Base-by-base conservation (phyloP, 371 early-diverging fungal genomes). In the Mortierella sp. region DNA sequence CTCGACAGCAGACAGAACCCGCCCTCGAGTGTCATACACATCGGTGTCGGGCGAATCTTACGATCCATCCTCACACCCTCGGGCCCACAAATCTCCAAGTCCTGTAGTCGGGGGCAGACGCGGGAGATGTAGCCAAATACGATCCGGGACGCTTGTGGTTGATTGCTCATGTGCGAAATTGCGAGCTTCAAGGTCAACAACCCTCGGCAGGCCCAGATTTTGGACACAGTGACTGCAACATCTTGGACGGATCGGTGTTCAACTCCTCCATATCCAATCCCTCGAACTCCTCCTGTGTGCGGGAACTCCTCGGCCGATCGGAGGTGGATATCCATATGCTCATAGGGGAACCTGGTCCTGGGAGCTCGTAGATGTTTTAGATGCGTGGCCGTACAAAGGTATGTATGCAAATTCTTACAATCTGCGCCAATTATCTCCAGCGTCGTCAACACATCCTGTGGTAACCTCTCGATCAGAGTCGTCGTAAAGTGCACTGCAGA, bases 1-100 rank as follows among this genome's bases (percentile, higher is more conserved):
- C 68, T 68, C 24, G 68, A 14, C 41, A 68, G 38, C 68, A 68
- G 38, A 68, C 68, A 68, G 21, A 68, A 68, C 24, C 68, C 68
- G 10, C 68, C 68, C 41, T 68, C 68, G 21, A 68, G 43, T 3
- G 68, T 3, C 68, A 68, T 24, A 68, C 68, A 68, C 68, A 68
- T 38, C 3, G 38, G 24, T 10, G 38, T 68, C 68, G 68, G 68
- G 2, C 38, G 35, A 10, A 68, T 41, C 68, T 68, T 68, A 8
- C 68, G 68, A 68, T 68, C 35, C 35, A 63, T 38, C 24, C 18
- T 38, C 24, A 68, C 10, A 8, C 68, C 68, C 11, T 68, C 68
- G 16, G 68, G 41, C 8, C 68, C 68, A 68, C 68, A 68, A 0
- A 68, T 68, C 68, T 68, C 41, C 21, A 68, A 24, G 1, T 38